Percentiles rank a stretch among this genome's conserved stretches.
Conservation (phyloP, 495 filamentous ascomycete species). For the Penicillium tannophilum region DNA sequence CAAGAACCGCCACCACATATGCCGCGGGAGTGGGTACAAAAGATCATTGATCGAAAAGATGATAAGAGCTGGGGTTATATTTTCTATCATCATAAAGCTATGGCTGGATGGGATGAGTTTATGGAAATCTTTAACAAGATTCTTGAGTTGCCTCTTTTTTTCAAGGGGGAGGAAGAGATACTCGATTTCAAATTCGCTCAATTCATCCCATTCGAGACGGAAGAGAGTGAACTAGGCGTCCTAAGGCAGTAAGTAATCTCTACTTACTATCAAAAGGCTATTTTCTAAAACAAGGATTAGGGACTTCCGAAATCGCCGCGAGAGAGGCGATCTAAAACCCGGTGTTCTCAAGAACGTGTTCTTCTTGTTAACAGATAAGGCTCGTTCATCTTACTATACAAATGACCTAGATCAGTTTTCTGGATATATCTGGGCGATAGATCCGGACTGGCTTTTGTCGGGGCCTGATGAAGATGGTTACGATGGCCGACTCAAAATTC, state of each 20-base stretch:
- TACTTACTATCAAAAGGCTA: too few species aligned
- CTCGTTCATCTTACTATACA: neutral
- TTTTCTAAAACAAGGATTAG: neutral
- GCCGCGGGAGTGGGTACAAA: conserved; percentile 3
- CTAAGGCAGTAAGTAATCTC: too few species aligned
- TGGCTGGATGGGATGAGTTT: too few species aligned
- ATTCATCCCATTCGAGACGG: too few species aligned
- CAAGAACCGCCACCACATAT: too few species aligned
- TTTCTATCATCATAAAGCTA: conserved; percentile 5
- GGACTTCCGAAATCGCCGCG: neutral
- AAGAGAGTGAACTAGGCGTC: too few species aligned
- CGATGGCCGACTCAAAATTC: neutral
- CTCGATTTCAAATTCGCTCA: too few species aligned
- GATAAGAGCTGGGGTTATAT: conserved; percentile 12
- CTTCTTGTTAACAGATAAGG: neutral
- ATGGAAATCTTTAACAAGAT: too few species aligned
- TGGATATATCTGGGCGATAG: neutral
- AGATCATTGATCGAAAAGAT: conserved; percentile 5
- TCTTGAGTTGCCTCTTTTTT: too few species aligned
- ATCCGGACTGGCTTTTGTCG: neutral
- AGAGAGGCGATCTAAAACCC: neutral
- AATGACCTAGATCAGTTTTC: neutral
- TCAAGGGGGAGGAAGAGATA: too few species aligned
- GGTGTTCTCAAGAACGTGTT: neutral
- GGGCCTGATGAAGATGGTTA: neutral